Evolutionary conservation across 1,284 basidiomycete species (phyloP).

Genomic region (Moesziomyces antarcticus): DNA sequence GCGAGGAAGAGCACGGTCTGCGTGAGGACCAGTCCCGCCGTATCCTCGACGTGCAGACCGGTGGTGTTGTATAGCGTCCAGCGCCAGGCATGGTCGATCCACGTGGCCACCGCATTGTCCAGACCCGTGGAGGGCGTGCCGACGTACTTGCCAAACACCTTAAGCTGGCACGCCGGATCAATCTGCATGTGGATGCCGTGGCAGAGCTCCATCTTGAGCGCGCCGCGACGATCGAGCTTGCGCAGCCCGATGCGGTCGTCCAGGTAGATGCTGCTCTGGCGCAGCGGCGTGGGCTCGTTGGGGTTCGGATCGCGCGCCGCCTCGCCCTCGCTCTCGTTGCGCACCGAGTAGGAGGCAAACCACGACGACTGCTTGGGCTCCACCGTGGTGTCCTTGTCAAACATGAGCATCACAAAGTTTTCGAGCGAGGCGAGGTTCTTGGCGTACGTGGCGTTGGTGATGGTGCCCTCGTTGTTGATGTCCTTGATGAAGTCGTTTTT

Average conservation of each 20-base stretch:
- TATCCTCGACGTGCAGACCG: conserved; percentile 40
- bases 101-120: conserved; percentile 16
- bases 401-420: conserved; percentile 67
- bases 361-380: conserved; percentile 61
- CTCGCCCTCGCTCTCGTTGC: conserved; percentile 35
- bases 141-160: conserved; percentile 60
- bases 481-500: conserved; percentile 72
- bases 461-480: conserved; percentile 67
- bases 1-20: conserved; percentile 23
- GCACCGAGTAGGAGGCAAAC: conserved; percentile 60
- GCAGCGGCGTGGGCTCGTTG: conserved; percentile 74
- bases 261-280: conserved; percentile 78
- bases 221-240: conserved; percentile 77
- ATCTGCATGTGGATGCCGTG: conserved; percentile 64
- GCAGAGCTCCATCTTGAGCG: conserved; percentile 61
- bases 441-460: conserved; percentile 59
- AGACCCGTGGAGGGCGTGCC: conserved; percentile 43
- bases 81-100: conserved; percentile 38
- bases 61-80: conserved; percentile 45
- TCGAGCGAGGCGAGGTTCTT: conserved; percentile 58
- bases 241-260: conserved; percentile 90
- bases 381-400: conserved; percentile 62
- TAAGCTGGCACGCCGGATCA: conserved; percentile 57
- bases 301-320: neutral
- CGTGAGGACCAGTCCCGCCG: conserved; percentile 28